Evolutionary conservation across 352 stramenopile species (phyloP), one percentile per base, ranked within the genome.

Genomic region (Globisporangium solare): DNA sequence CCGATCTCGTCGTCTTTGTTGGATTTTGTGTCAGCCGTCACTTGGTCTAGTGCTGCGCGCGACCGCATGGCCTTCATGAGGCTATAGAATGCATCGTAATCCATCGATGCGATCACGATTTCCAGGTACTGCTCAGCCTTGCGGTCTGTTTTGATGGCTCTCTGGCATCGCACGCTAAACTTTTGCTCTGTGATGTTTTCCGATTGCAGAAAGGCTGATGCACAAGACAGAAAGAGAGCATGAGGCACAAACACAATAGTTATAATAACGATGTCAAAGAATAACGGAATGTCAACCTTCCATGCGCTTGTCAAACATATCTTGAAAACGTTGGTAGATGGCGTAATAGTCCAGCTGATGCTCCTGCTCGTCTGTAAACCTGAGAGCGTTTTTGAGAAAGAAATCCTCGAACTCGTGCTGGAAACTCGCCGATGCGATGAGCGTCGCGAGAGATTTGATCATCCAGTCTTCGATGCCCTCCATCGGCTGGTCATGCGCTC

Each of bases 61-160:
- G 62, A 68, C 3, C 78, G 78, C 78, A 91, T 89, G 43, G 70
- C 61, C 63, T 87, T 86, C 78, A 91, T 91, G 42, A 91, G 70
- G 31, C 68, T 51, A 55, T 68, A 88, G 64, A 91, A 90, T 7
- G 78, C 78, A 35, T 86, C 67, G 56, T 89, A 89, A 61, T 89
- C 76, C 77, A 88, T 91, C 47, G 80, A 91, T 41, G 80, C 80
- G 37, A 89, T 65, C 53, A 91, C 80, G 15, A 91, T 79, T 41
- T 89, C 80, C 21, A 91, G 62, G 54, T 87, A 91, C 42, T 87
- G 73, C 46, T 85, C 73, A 3, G 78, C 74, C 20, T 81, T 84
- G 13, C 61, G 67, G 64, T 91, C 80, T 13, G 20, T 54, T 58
- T 81, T 80, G 47, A 87, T 78, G 39, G 72, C 73, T 22, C 71